These are phyloP conservation scores for Ogataea saltuana DNA, from an alignment of 805 yeast species.

Conservation along the genomic window DNA sequence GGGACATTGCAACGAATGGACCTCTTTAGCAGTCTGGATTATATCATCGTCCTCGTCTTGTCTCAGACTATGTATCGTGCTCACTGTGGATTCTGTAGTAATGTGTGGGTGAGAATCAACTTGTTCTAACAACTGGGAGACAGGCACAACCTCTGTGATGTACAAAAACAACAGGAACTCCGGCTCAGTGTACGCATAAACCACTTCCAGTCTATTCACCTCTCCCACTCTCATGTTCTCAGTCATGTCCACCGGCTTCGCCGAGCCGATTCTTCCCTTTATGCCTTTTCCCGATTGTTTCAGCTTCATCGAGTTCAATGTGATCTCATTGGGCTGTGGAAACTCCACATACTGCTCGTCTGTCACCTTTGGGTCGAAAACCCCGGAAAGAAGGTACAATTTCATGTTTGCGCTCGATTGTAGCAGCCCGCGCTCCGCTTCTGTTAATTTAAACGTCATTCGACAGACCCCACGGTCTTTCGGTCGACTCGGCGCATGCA, in stretches of 20 bases:
- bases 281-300: slow-evolving; percentile 68
- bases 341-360: slow-evolving; percentile 47
- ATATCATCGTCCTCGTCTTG: slow-evolving; percentile 66
- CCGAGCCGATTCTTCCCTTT: slow-evolving; percentile 74
- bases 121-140: slow-evolving; percentile 42
- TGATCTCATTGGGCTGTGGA: slow-evolving; percentile 72
- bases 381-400: slow-evolving; percentile 58
- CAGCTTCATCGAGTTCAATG: slow-evolving; percentile 52
- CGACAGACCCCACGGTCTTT: slow-evolving; percentile 48
- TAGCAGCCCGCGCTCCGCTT: slow-evolving; percentile 44
- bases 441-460: slow-evolving; percentile 43
- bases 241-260: slow-evolving; percentile 80
- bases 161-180: slow-evolving; percentile 56
- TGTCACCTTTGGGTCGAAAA: slow-evolving; percentile 27
- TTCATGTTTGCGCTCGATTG: slow-evolving; percentile 32
- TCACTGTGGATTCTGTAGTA: slow-evolving; percentile 46
- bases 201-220: slow-evolving; percentile 48
- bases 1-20: slow-evolving; percentile 75
- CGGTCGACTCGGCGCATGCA: slow-evolving; percentile 40
- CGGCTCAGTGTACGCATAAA: slow-evolving; percentile 57
- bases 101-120: slow-evolving; percentile 54
- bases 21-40: slow-evolving; percentile 59
- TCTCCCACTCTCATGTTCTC: slow-evolving; percentile 35
- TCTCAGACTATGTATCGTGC: slow-evolving; percentile 26
- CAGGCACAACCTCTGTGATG: slow-evolving; percentile 51